These are phyloP conservation scores for Atkinsonella texensis DNA, from an alignment of 2,329 filamentous ascomycete genomes.

Conservation along the genomic window DNA sequence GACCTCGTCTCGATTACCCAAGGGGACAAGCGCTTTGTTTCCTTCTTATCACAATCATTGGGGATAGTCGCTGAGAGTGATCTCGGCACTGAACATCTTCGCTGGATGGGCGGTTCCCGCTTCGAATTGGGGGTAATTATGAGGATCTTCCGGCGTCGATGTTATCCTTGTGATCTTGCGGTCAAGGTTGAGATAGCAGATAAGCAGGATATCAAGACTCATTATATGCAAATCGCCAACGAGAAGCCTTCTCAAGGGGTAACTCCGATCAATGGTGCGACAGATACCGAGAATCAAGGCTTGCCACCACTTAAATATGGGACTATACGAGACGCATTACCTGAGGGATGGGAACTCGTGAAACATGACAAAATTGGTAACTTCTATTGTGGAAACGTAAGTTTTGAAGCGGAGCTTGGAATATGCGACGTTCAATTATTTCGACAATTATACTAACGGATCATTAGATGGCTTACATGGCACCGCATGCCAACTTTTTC, in stretches of 20 bases:
- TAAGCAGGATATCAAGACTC: slow-evolving; percentile 61
- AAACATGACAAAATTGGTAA: slow-evolving; percentile 72
- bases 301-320: slow-evolving; percentile 70
- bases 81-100: slow-evolving; percentile 76
- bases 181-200: slow-evolving; percentile 70
- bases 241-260: slow-evolving; percentile 11
- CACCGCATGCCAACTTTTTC: slow-evolving; percentile 79
- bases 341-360: slow-evolving; percentile 62
- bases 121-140: slow-evolving; percentile 80
- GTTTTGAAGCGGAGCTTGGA: slow-evolving; percentile 13
- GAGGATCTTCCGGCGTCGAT: slow-evolving; percentile 60
- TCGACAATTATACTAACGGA: slow-evolving; percentile 5
- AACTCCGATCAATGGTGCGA: background rate
- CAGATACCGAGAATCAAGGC: slow-evolving; percentile 28
- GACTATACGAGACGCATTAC: slow-evolving; percentile 64
- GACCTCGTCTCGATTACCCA: slow-evolving; percentile 86
- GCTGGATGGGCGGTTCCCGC: slow-evolving; percentile 81
- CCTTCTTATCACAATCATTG: slow-evolving; percentile 81
- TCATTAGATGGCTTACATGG: slow-evolving; percentile 74
- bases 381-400: slow-evolving; percentile 83
- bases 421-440: background rate
- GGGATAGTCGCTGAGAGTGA: slow-evolving; percentile 87
- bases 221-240: slow-evolving; percentile 47
- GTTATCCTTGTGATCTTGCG: slow-evolving; percentile 83
- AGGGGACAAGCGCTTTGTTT: slow-evolving; percentile 59